Conservation (phyloP, 192 early-diverging fungal species). For the Fimicolochytrium jonesii region DNA sequence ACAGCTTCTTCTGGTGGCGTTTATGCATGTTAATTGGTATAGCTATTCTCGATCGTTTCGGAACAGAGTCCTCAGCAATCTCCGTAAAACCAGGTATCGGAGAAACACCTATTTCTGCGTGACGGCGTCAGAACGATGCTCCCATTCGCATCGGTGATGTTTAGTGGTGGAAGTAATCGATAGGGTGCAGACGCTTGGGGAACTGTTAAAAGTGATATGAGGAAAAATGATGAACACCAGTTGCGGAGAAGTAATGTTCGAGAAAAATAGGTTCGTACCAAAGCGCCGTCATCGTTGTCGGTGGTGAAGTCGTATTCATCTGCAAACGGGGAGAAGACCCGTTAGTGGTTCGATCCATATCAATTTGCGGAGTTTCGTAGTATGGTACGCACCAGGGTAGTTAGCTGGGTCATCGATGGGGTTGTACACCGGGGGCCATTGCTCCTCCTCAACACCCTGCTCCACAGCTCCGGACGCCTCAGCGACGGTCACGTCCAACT, state of each 20-base stretch:
- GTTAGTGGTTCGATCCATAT: neutral
- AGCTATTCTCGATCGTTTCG: too few species aligned
- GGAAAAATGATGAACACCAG: neutral
- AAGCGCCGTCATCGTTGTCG: slow-evolving; percentile 36
- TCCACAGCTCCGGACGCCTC: slow-evolving; percentile 12
- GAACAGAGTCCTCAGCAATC: too few species aligned
- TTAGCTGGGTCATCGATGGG: slow-evolving; percentile 48
- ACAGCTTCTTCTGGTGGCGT: too few species aligned
- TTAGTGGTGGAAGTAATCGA: slow-evolving; percentile 31
- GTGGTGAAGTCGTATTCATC: slow-evolving; percentile 42
- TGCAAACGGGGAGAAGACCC: neutral
- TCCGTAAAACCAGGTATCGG: too few species aligned
- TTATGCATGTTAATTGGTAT: too few species aligned
- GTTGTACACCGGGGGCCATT: slow-evolving; percentile 47
- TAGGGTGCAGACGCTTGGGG: slow-evolving; percentile 16
- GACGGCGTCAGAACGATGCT: too few species aligned
- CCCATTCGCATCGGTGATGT: neutral
- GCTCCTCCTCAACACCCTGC: slow-evolving; percentile 39
- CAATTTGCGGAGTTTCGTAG: neutral
- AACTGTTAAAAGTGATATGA: slow-evolving; percentile 6
- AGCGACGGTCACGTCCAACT: slow-evolving; percentile 26
- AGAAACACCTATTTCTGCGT: too few species aligned
- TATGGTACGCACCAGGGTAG: slow-evolving; percentile 35
- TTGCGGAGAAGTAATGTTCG: slow-evolving; percentile 1
- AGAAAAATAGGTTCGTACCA: slow-evolving; percentile 15